Evolutionary conservation across 208 protist genomes (phyloP).

Genomic region (Jaenimonas drosophilae): DNA sequence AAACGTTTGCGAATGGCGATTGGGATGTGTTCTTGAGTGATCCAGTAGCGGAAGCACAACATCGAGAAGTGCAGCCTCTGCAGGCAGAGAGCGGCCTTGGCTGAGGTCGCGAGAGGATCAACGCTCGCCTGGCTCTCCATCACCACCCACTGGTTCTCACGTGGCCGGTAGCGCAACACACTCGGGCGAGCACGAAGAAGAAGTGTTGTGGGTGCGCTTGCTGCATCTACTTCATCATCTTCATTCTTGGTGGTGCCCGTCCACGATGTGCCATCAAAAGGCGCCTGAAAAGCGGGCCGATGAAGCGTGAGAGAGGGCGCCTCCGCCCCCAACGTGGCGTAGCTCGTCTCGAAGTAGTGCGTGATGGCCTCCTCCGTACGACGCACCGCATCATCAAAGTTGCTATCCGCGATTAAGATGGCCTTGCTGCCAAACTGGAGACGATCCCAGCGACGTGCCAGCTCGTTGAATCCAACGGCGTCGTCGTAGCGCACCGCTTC

Average conservation of each 20-base stretch:
- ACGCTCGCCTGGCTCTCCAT: slow-evolving; percentile 58
- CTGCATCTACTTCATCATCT: too few species aligned
- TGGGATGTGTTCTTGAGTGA: slow-evolving; percentile 78
- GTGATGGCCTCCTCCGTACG: slow-evolving; percentile 61
- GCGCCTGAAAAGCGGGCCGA: slow-evolving; percentile 61
- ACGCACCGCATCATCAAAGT: slow-evolving; percentile 59
- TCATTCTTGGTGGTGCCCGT: too few species aligned
- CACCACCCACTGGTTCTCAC: slow-evolving; percentile 89
- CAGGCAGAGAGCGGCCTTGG: slow-evolving; percentile 37
- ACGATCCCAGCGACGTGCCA: slow-evolving; percentile 76
- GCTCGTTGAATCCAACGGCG: slow-evolving; percentile 82
- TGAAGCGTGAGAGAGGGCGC: slow-evolving; percentile 80
- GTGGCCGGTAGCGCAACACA: slow-evolving; percentile 71
- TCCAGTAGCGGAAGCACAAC: slow-evolving; percentile 56
- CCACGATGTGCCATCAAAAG: slow-evolving; percentile 21
- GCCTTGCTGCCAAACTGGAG: slow-evolving; percentile 83
- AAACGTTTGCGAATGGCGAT: slow-evolving; percentile 83
- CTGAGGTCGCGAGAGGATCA: slow-evolving; percentile 53
- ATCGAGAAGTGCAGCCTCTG: slow-evolving; percentile 76
- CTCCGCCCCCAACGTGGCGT: slow-evolving; percentile 64
- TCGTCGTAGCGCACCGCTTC: slow-evolving; percentile 76
- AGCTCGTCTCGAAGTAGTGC: slow-evolving; percentile 70
- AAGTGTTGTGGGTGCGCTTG: slow-evolving; percentile 7
- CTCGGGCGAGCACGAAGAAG: slow-evolving; percentile 55
- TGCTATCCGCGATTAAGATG: slow-evolving; percentile 39